These are phyloP conservation scores for Rhodotorula paludigena DNA, from an alignment of 768 basidiomycete species.

Conservation along the genomic window DNA sequence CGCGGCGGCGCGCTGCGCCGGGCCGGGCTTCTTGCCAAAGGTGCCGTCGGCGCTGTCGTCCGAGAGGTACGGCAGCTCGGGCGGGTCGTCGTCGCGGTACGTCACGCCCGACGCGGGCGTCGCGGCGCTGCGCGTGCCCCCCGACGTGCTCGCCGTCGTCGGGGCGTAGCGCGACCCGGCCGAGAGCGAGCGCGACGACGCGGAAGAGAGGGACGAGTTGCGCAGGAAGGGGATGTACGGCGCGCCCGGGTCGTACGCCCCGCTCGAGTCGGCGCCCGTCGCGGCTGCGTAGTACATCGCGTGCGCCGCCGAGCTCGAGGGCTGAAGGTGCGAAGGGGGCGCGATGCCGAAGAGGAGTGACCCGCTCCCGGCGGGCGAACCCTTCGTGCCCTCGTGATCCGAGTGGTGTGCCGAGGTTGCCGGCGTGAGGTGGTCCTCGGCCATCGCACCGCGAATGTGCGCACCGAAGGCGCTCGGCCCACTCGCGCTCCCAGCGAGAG, in stretches of 20 bases:
- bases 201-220: neutral
- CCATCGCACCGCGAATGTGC: neutral
- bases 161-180: neutral
- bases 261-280: neutral
- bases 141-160: neutral
- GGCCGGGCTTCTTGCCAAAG: neutral
- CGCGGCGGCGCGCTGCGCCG: too few relatives aligned
- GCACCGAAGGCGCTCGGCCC: neutral
- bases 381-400: neutral
- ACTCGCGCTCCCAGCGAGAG: neutral
- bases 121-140: neutral
- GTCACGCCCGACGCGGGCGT: neutral
- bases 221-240: constrained; percentile 14
- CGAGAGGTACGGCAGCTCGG: neutral
- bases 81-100: neutral
- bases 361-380: neutral
- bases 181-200: neutral
- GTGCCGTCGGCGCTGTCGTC: constrained; percentile 3
- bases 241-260: constrained; percentile 4
- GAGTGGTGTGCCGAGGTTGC: constrained; percentile 1
- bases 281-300: neutral
- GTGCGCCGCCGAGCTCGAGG: neutral
- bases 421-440: neutral
- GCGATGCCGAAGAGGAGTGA: neutral
- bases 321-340: neutral